Conservation (phyloP, 2,329 filamentous ascomycete genomes). For the Sclerotinia borealis region DNA sequence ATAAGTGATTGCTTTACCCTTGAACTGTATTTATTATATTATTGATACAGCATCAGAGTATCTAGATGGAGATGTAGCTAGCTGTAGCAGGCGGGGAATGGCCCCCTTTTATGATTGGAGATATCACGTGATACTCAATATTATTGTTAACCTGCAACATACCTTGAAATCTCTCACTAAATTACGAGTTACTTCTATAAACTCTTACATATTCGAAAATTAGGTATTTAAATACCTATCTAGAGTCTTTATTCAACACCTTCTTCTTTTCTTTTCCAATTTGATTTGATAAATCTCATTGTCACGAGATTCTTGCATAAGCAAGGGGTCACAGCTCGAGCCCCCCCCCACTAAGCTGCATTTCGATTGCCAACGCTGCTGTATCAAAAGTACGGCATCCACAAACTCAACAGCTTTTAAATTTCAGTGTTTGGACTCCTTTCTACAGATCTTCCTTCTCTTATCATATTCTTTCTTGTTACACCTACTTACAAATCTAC, state of each 20-base stretch:
- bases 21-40: no score
- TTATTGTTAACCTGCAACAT: no score
- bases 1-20: no score
- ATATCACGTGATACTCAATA: no score
- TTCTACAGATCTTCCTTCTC: not conserved
- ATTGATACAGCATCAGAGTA: no score
- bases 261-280: not conserved
- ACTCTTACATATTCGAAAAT: no score
- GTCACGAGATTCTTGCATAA: not conserved
- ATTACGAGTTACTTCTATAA: no score
- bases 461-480: not conserved
- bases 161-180: not conserved
- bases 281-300: no score
- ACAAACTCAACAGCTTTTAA: slow-evolving; percentile 13
- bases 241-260: not conserved
- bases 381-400: slow-evolving; percentile 12
- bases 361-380: slow-evolving; percentile 15
- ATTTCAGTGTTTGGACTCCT: slow-evolving; percentile 1
- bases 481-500: not conserved
- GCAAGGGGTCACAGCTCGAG: not conserved
- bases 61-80: no score
- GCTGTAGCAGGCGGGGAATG: no score
- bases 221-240: no score
- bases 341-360: slow-evolving; percentile 13
- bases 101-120: no score